Evolutionary conservation across 1,284 basidiomycete genomes (phyloP).

Genomic region (Melampsora americana): DNA sequence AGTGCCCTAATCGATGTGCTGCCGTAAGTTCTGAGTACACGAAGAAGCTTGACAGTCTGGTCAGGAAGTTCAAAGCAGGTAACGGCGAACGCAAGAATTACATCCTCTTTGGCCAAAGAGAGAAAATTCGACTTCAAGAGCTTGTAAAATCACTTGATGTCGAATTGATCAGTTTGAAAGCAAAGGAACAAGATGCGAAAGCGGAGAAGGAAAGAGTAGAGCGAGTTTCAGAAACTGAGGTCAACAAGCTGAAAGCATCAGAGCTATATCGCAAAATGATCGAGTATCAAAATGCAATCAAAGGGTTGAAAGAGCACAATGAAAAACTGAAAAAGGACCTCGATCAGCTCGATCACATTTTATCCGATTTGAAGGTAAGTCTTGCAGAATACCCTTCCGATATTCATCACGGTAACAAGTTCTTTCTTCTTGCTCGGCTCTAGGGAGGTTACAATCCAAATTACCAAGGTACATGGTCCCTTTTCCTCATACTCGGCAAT

Average conservation of each 20-base stretch:
- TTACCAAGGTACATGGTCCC: slow-evolving; percentile 63
- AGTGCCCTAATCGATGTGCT: slow-evolving; percentile 75
- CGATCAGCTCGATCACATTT: slow-evolving; percentile 74
- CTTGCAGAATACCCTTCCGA: background rate
- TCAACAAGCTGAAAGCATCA: slow-evolving; percentile 68
- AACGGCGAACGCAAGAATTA: slow-evolving; percentile 86
- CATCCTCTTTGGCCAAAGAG: slow-evolving; percentile 77
- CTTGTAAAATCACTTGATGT: slow-evolving; percentile 61
- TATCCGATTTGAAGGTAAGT: slow-evolving; percentile 68
- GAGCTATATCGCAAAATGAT: slow-evolving; percentile 70
- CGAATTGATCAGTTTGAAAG: slow-evolving; percentile 56
- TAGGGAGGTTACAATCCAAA: slow-evolving; percentile 84
- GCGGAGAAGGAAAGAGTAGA: slow-evolving; percentile 51
- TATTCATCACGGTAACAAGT: background rate
- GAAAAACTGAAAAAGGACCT: slow-evolving; percentile 71
- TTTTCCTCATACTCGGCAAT: background rate
- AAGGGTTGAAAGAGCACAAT: slow-evolving; percentile 69
- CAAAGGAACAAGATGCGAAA: slow-evolving; percentile 64
- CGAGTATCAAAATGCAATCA: slow-evolving; percentile 70
- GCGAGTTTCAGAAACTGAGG: slow-evolving; percentile 49
- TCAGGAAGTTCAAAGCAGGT: slow-evolving; percentile 68
- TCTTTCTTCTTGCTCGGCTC: no score
- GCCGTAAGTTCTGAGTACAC: slow-evolving; percentile 70
- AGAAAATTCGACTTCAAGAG: slow-evolving; percentile 73
- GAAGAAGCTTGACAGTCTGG: slow-evolving; percentile 66